Percentiles rank a stretch among this genome's conserved stretches.
These are phyloP conservation scores for Apophysomyces variabilis DNA, from an alignment of 371 early-diverging fungal genomes.

Conservation along the genomic window DNA sequence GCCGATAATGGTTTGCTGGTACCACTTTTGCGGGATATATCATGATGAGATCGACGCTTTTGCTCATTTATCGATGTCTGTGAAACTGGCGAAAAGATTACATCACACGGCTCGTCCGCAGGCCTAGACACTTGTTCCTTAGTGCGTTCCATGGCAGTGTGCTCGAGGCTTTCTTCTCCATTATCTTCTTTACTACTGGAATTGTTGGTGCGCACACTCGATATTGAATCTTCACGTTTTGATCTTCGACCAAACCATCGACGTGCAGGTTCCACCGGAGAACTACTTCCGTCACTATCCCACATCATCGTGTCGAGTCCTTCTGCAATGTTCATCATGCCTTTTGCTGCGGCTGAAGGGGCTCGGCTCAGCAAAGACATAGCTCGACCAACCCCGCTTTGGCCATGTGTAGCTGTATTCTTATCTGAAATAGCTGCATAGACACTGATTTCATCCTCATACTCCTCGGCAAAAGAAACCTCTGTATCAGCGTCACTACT, in stretches of 20 bases:
- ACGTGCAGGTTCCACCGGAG: conserved; percentile 17
- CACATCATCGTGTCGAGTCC: neutral
- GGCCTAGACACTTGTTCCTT: neutral
- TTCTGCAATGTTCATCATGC: conserved; percentile 14
- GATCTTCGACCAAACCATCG: conserved; percentile 21
- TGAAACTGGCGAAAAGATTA: neutral
- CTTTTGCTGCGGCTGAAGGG: conserved; percentile 24
- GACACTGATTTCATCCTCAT: conserved; percentile 30
- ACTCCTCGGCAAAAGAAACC: conserved; percentile 44
- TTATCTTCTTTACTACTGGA: conserved; percentile 12
- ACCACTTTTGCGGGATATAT: neutral
- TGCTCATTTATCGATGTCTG: neutral
- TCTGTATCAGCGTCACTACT: conserved; percentile 18
- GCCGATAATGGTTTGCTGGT: conserved; percentile 30
- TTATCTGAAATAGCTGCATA: conserved; percentile 21
- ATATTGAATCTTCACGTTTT: conserved; percentile 34
- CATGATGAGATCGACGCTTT: neutral
- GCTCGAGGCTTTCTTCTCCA: conserved; percentile 10
- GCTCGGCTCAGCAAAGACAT: conserved; percentile 27
- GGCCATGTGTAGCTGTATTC: neutral
- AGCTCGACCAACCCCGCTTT: conserved; percentile 24
- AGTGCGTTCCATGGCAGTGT: neutral
- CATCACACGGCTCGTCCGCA: conserved; percentile 5
- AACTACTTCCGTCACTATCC: conserved; percentile 17
- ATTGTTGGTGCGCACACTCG: conserved; percentile 23